Evolutionary conservation across 805 yeast genomes (phyloP).

Genomic region (Kluyveromyces siamensis): DNA sequence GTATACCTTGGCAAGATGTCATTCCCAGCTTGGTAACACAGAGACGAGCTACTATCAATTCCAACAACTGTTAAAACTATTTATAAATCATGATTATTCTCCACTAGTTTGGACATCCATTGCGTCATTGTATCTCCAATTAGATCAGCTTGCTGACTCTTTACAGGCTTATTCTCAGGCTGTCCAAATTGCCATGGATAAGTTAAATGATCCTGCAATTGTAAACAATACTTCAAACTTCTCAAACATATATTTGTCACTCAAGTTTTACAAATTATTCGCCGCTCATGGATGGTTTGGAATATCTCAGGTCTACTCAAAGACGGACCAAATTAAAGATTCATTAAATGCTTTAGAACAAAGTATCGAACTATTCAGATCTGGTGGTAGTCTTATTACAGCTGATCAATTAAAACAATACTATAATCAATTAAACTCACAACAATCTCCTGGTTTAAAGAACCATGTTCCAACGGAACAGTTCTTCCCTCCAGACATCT

Average conservation of each 20-base stretch:
- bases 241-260: conserved; percentile 3
- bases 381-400: conserved; percentile 8
- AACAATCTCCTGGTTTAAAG: neutral
- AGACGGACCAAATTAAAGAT: conserved; percentile 11
- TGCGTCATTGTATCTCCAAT: conserved; percentile 49
- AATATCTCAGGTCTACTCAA: conserved; percentile 18
- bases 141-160: conserved; percentile 57
- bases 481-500: conserved; percentile 13
- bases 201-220: neutral
- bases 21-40: conserved; percentile 1
- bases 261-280: conserved; percentile 11
- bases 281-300: conserved; percentile 25
- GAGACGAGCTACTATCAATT: conserved; percentile 2
- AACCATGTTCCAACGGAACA: neutral
- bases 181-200: conserved; percentile 2
- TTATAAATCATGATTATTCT: conserved; percentile 4
- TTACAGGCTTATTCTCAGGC: conserved; percentile 63
- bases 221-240: neutral
- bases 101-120: conserved; percentile 63
- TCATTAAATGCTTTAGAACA: conserved; percentile 16
- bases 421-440: conserved; percentile 3
- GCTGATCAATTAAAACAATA: conserved; percentile 5
- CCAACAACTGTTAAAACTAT: conserved; percentile 1
- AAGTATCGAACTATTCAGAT: conserved; percentile 10
- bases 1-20: conserved; percentile 2